Base-by-base conservation (phyloP, 208 protist genomes). In the Paratrypanosoma confusum region DNA sequence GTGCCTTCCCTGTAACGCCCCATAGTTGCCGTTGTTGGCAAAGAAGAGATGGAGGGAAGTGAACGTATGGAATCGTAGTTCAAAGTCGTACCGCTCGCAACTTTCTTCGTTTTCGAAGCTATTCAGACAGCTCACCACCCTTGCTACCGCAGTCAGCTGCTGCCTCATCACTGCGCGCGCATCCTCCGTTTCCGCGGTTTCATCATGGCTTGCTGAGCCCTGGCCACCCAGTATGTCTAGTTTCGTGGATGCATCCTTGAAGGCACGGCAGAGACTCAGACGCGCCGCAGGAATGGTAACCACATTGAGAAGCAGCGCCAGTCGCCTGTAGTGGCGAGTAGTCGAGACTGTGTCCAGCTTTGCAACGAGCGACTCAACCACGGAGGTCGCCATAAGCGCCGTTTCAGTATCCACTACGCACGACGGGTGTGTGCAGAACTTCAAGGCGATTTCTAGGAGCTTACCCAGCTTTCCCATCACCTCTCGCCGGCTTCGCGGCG, bases 31-130 rank as follows among this genome's bases (percentile, higher is more conserved):
- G 35, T 80, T 69, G 50, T 80, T 68, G n/a, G 35, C 14, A 50
- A 93, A 90, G 64, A 90, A 87, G 33, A 69, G 49, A 37, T 61
- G 47, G 26, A 93, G 64, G 3, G 80, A 70, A 49, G 78, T 67
- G 26, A 88, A 73, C 10, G 78, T 83, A 54, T 93, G 80, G 50
- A 76, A 93, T 44, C 84, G 76, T 16, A 81, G 62, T 23, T 90
- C 84, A 52, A 82, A 93, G 50, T 93, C 80, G 66, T 93, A 93
- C 23, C 57, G 63, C 26, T 78, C 68, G 47, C 71, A 66, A 34
- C 54, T 50, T 20, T 69, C 66, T 16, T 65, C 22, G 8, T 66
- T 51, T 7, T 54, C 58, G 48, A 88, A 92, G 48, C 70, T 81
- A 52, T 92, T 92, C 31, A 92, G 48, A 42, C 74, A 78, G 7